These are phyloP conservation scores for Suhomyces sp. DNA, from an alignment of 805 yeast species.

Conservation along the genomic window DNA sequence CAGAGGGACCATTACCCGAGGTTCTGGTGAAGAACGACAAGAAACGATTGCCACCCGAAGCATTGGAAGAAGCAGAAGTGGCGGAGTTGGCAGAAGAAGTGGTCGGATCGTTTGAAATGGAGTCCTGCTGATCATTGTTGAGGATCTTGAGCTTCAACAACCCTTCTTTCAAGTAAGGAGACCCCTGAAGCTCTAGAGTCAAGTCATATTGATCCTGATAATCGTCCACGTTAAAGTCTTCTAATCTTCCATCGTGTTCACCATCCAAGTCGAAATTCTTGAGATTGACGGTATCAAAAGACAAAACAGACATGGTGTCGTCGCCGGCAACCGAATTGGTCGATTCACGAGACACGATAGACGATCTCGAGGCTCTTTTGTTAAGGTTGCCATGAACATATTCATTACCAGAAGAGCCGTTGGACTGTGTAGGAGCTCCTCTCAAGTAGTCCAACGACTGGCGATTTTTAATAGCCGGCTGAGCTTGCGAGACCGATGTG, in stretches of 20 bases:
- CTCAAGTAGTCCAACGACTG: slow-evolving; percentile 30
- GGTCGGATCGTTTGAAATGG: slow-evolving; percentile 9
- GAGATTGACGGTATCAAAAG: slow-evolving; percentile 32
- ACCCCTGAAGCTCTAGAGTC: slow-evolving; percentile 62
- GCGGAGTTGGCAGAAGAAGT: slow-evolving; percentile 16
- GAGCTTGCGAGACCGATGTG: not conserved
- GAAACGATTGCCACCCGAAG: slow-evolving; percentile 16
- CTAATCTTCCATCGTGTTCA: slow-evolving; percentile 18
- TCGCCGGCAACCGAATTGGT: slow-evolving; percentile 17
- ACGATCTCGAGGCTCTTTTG: slow-evolving; percentile 34
- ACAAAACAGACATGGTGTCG: slow-evolving; percentile 32
- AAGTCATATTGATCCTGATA: slow-evolving; percentile 53
- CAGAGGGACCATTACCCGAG: not conserved
- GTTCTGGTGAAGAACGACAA: slow-evolving; percentile 26
- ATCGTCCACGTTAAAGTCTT: slow-evolving; percentile 38
- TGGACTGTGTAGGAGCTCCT: slow-evolving; percentile 5
- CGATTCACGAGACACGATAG: slow-evolving; percentile 34
- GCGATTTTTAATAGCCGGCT: slow-evolving; percentile 2
- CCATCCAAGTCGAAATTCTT: slow-evolving; percentile 12
- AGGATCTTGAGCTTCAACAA: slow-evolving; percentile 44
- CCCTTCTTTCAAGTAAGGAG: slow-evolving; percentile 81
- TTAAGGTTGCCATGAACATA: slow-evolving; percentile 13
- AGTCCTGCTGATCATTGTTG: slow-evolving; percentile 38
- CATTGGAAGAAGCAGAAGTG: slow-evolving; percentile 6
- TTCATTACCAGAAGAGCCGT: not conserved